Base-by-base conservation (phyloP, 2,329 filamentous ascomycete species). In the Rhinocladiella similis region DNA sequence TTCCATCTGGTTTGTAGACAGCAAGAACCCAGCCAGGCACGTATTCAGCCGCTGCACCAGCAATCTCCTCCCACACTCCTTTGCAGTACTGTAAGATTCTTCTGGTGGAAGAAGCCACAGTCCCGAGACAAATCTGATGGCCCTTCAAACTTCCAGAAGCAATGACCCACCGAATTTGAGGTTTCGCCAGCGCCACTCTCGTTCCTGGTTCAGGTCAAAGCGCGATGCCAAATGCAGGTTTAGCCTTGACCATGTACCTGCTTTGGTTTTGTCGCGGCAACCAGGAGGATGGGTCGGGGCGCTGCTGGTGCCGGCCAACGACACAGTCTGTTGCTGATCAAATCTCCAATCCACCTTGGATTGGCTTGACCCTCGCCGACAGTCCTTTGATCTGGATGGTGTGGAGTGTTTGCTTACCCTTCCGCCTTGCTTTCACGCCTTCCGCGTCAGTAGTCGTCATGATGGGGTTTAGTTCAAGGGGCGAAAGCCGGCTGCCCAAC, bases 131-230 rank as follows among this genome's bases (percentile, higher is more conserved):
- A 43, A 12, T 19, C 41, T 43, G n/a, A 43, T 10, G n/a, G 18
- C 41, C 13, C 20, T 25, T 25, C 42, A 45, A 45, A 45, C 42
- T 25, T 45, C 42, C 42, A 45, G 42, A 45, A 45, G 41, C 41
- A 9, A 16, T 13, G 41, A 4, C 20, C 41, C 16, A 9, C 16
- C 3, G 20, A 14, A 4, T 45, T 20, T 7, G 41, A 45, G 20
- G 14, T 45, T 6, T 19, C 25, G 25, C 7, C 25, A 27, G 25
- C 7, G 20, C 16, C 13, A 20, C 20, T 45, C 22, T 46, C 12
- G 19, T 46, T 46, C 22, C 42, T 46, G 42, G 14, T 27, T 46
- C 19, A 22, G 14, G n/a, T 10, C 10, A 41, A 19, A 2, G n/a
- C 38, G 38, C 38, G 38, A 41, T 41, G 38, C 38, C 38, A 41